Evolutionary conservation across 202 grass and related monocot species (phyloP).

Genomic region (Panicum virgatum): DNA sequence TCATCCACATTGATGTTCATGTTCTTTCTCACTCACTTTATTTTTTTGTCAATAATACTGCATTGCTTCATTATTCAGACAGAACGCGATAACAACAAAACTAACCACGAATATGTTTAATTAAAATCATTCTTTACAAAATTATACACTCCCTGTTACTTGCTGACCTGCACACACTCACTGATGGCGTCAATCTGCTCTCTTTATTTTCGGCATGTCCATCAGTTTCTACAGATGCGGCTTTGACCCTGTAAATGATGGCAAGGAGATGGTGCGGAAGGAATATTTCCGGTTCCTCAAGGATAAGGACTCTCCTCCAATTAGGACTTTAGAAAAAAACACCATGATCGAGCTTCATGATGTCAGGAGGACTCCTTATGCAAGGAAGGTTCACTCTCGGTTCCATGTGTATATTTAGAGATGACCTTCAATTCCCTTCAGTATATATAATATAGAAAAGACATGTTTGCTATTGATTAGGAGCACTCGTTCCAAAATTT

Average conservation of each 20-base stretch:
- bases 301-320: not conserved
- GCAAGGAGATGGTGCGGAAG: slow-evolving; percentile 57
- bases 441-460: not conserved
- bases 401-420: not conserved
- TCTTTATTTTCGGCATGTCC: slow-evolving; percentile 16
- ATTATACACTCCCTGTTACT: not conserved
- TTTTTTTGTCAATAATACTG: not conserved
- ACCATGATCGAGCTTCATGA: not conserved
- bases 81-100: not conserved
- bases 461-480: not conserved
- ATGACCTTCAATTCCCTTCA: not conserved
- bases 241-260: slow-evolving; percentile 69
- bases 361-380: not conserved
- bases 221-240: slow-evolving; percentile 71
- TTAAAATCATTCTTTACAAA: not conserved
- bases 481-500: not conserved
- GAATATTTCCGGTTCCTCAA: slow-evolving; percentile 63
- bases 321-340: not conserved
- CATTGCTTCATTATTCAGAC: not conserved
- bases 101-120: not conserved
- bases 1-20: slow-evolving; percentile 12
- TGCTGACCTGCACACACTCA: not conserved
- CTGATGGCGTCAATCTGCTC: not conserved
- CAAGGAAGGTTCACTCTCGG: not conserved
- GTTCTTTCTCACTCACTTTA: not conserved